Percentiles rank a stretch among this genome's conserved stretches.
These are phyloP conservation scores for Mucor saturninus DNA, from an alignment of 371 early-diverging fungal species.

Conservation along the genomic window DNA sequence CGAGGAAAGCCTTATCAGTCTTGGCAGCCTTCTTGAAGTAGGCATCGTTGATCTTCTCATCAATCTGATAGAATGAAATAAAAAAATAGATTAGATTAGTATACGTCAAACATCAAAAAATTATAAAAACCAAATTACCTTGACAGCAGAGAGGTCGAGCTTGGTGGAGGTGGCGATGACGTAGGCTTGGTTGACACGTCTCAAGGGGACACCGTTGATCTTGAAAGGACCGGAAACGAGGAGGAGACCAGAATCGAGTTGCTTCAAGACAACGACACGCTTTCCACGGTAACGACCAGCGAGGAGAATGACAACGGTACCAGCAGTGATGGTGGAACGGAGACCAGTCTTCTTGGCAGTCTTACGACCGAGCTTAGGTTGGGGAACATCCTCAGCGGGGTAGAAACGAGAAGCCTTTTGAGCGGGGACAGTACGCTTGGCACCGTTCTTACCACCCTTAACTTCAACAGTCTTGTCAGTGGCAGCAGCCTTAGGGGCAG, in stretches of 20 bases:
- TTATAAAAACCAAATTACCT: slow-evolving; percentile 42
- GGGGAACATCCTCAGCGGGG: slow-evolving; percentile 84
- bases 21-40: slow-evolving; percentile 84
- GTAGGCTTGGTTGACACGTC: slow-evolving; percentile 98
- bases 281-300: slow-evolving; percentile 96
- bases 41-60: slow-evolving; percentile 87
- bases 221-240: slow-evolving; percentile 97
- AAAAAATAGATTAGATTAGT: no score
- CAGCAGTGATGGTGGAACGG: slow-evolving; percentile 92
- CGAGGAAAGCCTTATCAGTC: slow-evolving; percentile 90
- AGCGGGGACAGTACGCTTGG: slow-evolving; percentile 74
- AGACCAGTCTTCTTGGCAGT: slow-evolving; percentile 72
- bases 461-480: slow-evolving; percentile 75
- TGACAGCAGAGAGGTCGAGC: slow-evolving; percentile 82
- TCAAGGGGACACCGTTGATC: slow-evolving; percentile 97
- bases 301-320: slow-evolving; percentile 95
- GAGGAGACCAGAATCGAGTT: slow-evolving; percentile 91
- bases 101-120: no score
- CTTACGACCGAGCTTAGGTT: slow-evolving; percentile 86
- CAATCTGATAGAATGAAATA: slow-evolving; percentile 35
- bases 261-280: slow-evolving; percentile 98
- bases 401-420: slow-evolving; percentile 81
- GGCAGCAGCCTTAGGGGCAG: slow-evolving; percentile 55
- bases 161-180: slow-evolving; percentile 98
- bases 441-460: slow-evolving; percentile 86